Conservation (phyloP, 805 yeast genomes). For the Debaryomyces prosopidis region DNA sequence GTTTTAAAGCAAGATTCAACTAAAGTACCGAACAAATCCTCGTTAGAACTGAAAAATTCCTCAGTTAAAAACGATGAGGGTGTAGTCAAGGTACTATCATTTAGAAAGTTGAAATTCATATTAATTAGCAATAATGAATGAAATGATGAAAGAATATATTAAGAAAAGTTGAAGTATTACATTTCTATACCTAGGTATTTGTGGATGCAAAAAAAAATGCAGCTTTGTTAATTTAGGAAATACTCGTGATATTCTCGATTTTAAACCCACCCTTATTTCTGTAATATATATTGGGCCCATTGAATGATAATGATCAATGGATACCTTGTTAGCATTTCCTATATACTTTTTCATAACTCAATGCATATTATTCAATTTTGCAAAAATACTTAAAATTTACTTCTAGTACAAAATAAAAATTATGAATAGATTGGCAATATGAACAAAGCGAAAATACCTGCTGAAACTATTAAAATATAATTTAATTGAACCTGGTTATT, state of each 20-base stretch:
- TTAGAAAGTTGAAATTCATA: slow-evolving; percentile 2
- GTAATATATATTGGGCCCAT: too few relatives aligned
- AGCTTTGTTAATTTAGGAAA: neutral
- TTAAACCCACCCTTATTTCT: too few relatives aligned
- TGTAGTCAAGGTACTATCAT: neutral
- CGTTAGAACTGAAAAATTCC: neutral
- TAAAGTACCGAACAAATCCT: neutral
- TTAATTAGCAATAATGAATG: neutral
- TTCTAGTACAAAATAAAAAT: too few relatives aligned
- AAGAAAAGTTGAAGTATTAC: neutral
- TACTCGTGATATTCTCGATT: neutral
- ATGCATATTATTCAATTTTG: too few relatives aligned
- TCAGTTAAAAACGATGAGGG: neutral
- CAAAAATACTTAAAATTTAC: too few relatives aligned
- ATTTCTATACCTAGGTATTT: neutral
- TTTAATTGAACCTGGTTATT: too few relatives aligned
- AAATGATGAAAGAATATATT: neutral
- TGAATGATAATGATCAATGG: too few relatives aligned
- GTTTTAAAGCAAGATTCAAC: slow-evolving; percentile 4
- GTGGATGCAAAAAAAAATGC: neutral
- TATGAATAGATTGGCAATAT: too few relatives aligned
- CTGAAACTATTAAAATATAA: too few relatives aligned
- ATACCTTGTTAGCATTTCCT: too few relatives aligned
- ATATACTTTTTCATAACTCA: too few relatives aligned
- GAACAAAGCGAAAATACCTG: too few relatives aligned